Percentiles rank a stretch among this genome's conserved stretches.
Conservation (phyloP, 2,329 filamentous ascomycete genomes). For the Aspergillus sp. region DNA sequence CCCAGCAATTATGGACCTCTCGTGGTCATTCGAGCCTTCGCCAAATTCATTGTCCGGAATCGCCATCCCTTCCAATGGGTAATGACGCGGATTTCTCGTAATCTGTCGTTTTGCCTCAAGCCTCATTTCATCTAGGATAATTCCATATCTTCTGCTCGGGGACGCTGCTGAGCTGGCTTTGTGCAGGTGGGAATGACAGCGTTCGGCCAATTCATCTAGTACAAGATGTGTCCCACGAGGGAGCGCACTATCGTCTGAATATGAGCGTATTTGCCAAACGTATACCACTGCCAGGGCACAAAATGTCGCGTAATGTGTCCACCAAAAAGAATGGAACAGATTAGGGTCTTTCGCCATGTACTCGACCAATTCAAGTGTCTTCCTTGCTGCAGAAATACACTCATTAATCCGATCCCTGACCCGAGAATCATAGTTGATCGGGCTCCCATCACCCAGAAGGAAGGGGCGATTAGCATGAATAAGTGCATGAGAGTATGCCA, state of each 20-base stretch:
- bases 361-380: conserved; percentile 17
- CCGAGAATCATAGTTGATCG: neutral
- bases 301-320: conserved; percentile 40
- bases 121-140: conserved; percentile 53
- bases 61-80: too few species aligned
- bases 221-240: too few species aligned
- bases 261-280: conserved; percentile 47
- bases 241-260: too few species aligned
- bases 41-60: too few species aligned
- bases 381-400: conserved; percentile 21
- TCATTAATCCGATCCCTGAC: conserved; percentile 11
- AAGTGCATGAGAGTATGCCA: conserved; percentile 24
- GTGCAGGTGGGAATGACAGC: conserved; percentile 47
- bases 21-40: too few species aligned
- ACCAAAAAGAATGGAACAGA: conserved; percentile 26
- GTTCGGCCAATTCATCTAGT: conserved; percentile 44
- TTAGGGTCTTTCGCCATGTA: conserved; percentile 18
- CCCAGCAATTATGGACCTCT: too few species aligned
- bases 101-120: conserved; percentile 29
- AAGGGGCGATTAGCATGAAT: conserved; percentile 25
- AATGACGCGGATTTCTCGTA: too few species aligned
- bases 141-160: conserved; percentile 49
- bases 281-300: conserved; percentile 55
- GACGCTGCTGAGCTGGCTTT: conserved; percentile 39
- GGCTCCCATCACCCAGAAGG: conserved; percentile 16